Base-by-base conservation (phyloP, 2,329 filamentous ascomycete species). In the Venturia aucupariae region DNA sequence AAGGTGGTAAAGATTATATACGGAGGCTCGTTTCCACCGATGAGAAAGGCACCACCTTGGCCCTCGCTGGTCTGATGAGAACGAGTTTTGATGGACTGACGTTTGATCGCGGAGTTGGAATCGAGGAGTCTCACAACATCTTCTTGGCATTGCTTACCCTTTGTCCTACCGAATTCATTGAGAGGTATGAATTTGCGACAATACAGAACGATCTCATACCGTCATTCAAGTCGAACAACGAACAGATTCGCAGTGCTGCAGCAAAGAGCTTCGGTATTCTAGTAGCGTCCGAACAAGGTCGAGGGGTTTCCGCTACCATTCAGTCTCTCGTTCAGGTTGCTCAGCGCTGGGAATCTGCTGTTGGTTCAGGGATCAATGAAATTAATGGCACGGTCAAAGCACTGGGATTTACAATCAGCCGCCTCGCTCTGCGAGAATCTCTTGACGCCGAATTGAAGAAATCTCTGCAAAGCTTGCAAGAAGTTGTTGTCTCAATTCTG, bases 231-330 rank as follows among this genome's bases (percentile, higher is more conserved):
- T 91, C 89, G 6, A 94, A 92, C 72, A 88, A 89, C 68, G 82
- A 85, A 66, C 82, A 85, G 64, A 81, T 88, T 6, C 83, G 92
- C 42, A 78, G 80, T 44, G 78, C 87, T 35, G 86, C 87, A 1
- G 86, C 90, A 19, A 86, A 86, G 66, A 83, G 86, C 0, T 85
- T 92, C 69, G 92, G 92, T 0, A 88, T 96, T 15, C 75, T 97
- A 5, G 86, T 84, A 0, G 88, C 90, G 11, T 42, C n/a, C 3
- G 30, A 57, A 22, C 38, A 61, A 24, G 17, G 4, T 5, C n/a
- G 19, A 35, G 39, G 59, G 2, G 5, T 48, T 24, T 17, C 15
- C 13, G 17, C 38, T 13, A 59, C 38, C 38, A 30, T 64, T 35
- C 35, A 42, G 19, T 30, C 39, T 4, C 62, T 64, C 11, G 75